Evolutionary conservation across 441 rosid species (phyloP).

Genomic region (Cnidoscolus chayamansa): DNA sequence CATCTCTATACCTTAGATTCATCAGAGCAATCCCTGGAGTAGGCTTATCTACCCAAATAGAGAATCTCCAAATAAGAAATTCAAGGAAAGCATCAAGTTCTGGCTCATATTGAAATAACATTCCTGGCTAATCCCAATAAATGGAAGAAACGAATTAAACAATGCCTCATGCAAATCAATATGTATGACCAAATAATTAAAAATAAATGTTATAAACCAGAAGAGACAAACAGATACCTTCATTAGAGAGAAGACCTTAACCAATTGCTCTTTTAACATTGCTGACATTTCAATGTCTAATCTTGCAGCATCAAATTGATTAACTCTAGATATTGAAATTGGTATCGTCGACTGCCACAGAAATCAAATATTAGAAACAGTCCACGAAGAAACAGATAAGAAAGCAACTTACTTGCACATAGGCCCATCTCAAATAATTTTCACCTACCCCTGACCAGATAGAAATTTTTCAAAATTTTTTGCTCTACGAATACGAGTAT

Average conservation of each 20-base stretch:
- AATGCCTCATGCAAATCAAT: neutral
- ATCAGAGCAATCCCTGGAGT: slow-evolving; percentile 89
- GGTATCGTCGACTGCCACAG: slow-evolving; percentile 54
- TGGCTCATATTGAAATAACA: slow-evolving; percentile 94
- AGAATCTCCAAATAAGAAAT: slow-evolving; percentile 97
- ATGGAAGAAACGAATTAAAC: slow-evolving; percentile 28
- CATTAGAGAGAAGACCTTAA: slow-evolving; percentile 83
- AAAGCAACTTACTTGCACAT: neutral
- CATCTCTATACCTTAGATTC: slow-evolving; percentile 91
- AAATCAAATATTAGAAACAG: slow-evolving; percentile 1
- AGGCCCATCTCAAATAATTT: neutral
- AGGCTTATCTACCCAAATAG: slow-evolving; percentile 97
- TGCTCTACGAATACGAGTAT: neutral
- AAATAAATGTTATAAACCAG: neutral
- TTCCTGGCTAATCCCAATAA: slow-evolving; percentile 87
- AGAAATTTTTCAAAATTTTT: neutral
- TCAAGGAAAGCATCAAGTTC: slow-evolving; percentile 97
- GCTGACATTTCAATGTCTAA: slow-evolving; percentile 94
- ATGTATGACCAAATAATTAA: neutral
- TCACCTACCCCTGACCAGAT: neutral
- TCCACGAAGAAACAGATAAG: neutral
- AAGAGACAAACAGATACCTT: slow-evolving; percentile 53
- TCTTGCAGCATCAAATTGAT: slow-evolving; percentile 92
- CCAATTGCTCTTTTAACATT: slow-evolving; percentile 89
- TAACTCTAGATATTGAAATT: slow-evolving; percentile 79